These are phyloP conservation scores for Phaeosphaeriaceae sp. DNA, from an alignment of 2,329 filamentous ascomycete genomes.

Conservation along the genomic window DNA sequence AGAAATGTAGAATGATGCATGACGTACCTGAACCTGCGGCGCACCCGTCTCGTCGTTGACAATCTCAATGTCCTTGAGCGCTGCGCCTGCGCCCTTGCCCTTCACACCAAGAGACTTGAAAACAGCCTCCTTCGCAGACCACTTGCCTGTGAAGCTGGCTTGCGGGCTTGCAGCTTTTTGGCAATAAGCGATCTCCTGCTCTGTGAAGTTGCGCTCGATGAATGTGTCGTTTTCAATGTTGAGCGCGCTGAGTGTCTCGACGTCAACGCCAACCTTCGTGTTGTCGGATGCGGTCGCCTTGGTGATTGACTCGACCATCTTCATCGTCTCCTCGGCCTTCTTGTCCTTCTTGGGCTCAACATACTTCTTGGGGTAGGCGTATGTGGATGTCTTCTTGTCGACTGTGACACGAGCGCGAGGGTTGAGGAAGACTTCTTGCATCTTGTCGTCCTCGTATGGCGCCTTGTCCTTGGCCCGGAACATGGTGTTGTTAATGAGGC, in stretches of 20 bases:
- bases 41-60: constrained; percentile 80
- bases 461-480: constrained; percentile 94
- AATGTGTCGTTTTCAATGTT: constrained; percentile 96
- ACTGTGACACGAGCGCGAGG: constrained; percentile 84
- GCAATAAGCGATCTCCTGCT: constrained; percentile 86
- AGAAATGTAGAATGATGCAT: neutral
- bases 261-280: constrained; percentile 90
- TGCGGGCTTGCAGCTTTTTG: constrained; percentile 78
- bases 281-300: constrained; percentile 64
- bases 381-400: constrained; percentile 85
- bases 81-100: constrained; percentile 86
- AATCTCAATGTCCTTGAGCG: constrained; percentile 95
- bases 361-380: constrained; percentile 68
- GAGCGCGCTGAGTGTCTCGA: constrained; percentile 86
- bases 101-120: constrained; percentile 94
- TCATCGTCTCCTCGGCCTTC: constrained; percentile 69
- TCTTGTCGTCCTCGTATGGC: constrained; percentile 88
- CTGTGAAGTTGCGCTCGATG: constrained; percentile 92
- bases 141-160: constrained; percentile 91
- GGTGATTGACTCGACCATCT: constrained; percentile 80
- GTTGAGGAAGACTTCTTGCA: constrained; percentile 90
- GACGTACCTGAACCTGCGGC: constrained; percentile 82
- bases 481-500: constrained; percentile 95
- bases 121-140: constrained; percentile 97
- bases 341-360: constrained; percentile 69